phyloP scores from a whole-genome alignment of 208 protist species.

The Leishmania aethiopica region DNA sequence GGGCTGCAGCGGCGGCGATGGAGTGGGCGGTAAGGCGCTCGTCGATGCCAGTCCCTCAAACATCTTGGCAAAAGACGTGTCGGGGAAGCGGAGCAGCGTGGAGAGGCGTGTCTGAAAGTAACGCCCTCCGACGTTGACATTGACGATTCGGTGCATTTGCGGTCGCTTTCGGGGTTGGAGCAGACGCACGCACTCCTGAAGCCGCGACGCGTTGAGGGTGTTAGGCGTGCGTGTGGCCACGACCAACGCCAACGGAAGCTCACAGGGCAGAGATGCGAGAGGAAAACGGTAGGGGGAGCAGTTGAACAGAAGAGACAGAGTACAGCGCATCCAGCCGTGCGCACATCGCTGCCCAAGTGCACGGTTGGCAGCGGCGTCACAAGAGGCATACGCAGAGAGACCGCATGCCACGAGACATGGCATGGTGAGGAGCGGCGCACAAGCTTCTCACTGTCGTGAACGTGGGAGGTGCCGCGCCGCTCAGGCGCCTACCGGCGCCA shows the following conservation, averaged over 20 bases:
- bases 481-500: not conserved
- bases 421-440: not conserved
- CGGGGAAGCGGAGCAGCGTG: conserved; percentile 70
- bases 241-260: not conserved
- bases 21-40: not conserved
- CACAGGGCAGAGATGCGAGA: not conserved
- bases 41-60: conserved; percentile 31
- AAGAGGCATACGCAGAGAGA: not conserved
- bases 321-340: not conserved
- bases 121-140: conserved; percentile 73
- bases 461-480: not conserved
- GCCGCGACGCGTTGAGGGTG: not conserved
- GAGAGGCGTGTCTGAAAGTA: conserved; percentile 68
- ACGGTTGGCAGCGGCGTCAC: not conserved
- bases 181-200: not conserved
- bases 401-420: not conserved
- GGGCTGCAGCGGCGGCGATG: not conserved
- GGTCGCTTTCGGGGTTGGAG: too few species aligned
- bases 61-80: conserved; percentile 67
- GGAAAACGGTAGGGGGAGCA: not conserved
- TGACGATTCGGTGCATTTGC: conserved; percentile 42
- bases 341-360: not conserved
- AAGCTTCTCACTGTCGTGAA: not conserved
- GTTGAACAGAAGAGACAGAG: not conserved
- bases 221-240: not conserved